Conservation (phyloP, 2,329 filamentous ascomycete species). For the Catunica adiposa region DNA sequence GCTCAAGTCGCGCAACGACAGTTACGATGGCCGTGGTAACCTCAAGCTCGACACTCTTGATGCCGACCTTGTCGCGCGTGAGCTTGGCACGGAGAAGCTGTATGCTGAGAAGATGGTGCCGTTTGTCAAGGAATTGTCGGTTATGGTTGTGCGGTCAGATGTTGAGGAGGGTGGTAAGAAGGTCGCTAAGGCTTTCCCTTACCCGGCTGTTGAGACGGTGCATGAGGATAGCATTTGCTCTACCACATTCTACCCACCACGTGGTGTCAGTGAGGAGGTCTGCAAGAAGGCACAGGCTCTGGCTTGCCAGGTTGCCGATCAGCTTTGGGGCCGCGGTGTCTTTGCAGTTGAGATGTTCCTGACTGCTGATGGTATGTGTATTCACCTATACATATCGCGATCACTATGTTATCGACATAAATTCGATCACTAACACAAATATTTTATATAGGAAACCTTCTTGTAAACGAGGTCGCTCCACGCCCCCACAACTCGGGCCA, state of each 20-base stretch:
- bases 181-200: slow-evolving; percentile 43
- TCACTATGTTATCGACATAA: background rate
- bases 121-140: slow-evolving; percentile 74
- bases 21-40: slow-evolving; percentile 76
- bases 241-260: slow-evolving; percentile 71
- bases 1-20: slow-evolving; percentile 79
- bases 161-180: slow-evolving; percentile 32
- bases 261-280: slow-evolving; percentile 45
- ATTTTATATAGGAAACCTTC: slow-evolving; percentile 31
- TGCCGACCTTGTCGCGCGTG: slow-evolving; percentile 43
- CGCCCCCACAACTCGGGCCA: slow-evolving; percentile 82
- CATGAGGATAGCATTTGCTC: slow-evolving; percentile 95
- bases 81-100: slow-evolving; percentile 52
- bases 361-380: slow-evolving; percentile 42
- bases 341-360: slow-evolving; percentile 97
- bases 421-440: slow-evolving; percentile 3
- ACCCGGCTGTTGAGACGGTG: slow-evolving; percentile 83
- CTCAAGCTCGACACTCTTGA: slow-evolving; percentile 30
- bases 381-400: background rate
- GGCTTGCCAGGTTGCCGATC: slow-evolving; percentile 61
- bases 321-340: slow-evolving; percentile 74
- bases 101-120: slow-evolving; percentile 85
- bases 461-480: slow-evolving; percentile 78
- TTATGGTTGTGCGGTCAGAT: slow-evolving; percentile 87
- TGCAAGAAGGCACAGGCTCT: slow-evolving; percentile 54